Conservation (phyloP, 345 rosid species). For the Hibiscus mutabilis region DNA sequence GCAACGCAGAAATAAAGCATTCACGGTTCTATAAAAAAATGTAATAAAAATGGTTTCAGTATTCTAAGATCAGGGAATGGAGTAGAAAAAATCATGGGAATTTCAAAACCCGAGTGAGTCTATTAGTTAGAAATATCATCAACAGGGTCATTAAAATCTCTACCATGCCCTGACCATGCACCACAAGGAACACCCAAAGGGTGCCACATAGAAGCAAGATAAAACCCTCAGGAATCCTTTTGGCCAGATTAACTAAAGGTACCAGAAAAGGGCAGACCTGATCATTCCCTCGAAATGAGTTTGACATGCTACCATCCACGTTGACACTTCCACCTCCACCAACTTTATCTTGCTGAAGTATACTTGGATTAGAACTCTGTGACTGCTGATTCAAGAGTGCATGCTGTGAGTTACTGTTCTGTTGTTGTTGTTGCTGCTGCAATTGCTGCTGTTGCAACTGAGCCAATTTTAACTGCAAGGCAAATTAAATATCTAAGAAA, state of each 20-base stretch:
- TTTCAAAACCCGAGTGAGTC: background rate
- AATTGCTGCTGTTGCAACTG: slow-evolving; percentile 49
- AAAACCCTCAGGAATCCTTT: background rate
- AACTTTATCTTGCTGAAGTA: slow-evolving; percentile 73
- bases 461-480: slow-evolving; percentile 60
- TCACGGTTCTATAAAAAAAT: background rate
- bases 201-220: background rate
- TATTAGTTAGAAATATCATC: background rate
- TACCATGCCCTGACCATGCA: background rate
- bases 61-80: background rate
- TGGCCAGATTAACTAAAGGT: background rate
- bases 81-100: background rate
- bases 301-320: slow-evolving; percentile 80
- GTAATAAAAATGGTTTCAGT: background rate
- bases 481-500: background rate
- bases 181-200: background rate
- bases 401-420: slow-evolving; percentile 41
- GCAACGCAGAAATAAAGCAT: too few relatives aligned
- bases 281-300: slow-evolving; percentile 90
- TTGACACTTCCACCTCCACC: slow-evolving; percentile 64
- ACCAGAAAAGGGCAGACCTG: slow-evolving; percentile 60
- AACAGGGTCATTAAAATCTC: background rate
- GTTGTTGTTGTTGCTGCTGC: slow-evolving; percentile 31
- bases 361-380: slow-evolving; percentile 60
- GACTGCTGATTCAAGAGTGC: slow-evolving; percentile 63